phyloP scores from a whole-genome alignment of 2,329 filamentous ascomycete genomes.

The Massarina eburnea region DNA sequence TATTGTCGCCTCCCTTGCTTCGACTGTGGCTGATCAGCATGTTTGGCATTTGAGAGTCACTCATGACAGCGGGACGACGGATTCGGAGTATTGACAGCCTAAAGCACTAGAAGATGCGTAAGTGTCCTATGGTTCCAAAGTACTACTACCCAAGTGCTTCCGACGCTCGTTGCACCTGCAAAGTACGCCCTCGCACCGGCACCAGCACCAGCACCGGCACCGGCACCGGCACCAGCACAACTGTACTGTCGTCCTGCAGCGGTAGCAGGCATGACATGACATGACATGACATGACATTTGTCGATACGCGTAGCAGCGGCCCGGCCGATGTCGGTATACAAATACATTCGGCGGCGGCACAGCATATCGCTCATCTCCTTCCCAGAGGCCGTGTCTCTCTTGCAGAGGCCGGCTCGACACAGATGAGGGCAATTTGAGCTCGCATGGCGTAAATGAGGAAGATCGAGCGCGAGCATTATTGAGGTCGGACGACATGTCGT shows the following conservation, averaged over 20 bases:
- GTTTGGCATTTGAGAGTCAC: neutral
- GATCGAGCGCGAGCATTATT: slow-evolving; percentile 4
- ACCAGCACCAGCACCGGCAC: too few relatives aligned
- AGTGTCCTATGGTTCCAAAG: too few relatives aligned
- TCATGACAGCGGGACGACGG: neutral
- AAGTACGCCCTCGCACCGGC: too few relatives aligned
- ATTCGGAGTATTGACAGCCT: too few relatives aligned
- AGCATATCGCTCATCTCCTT: neutral
- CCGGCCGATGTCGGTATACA: slow-evolving; percentile 29
- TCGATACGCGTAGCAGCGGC: slow-evolving; percentile 14
- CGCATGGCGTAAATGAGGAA: slow-evolving; percentile 5
- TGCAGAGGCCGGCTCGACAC: too few relatives aligned
- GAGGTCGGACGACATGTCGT: slow-evolving; percentile 10
- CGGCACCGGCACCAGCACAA: neutral
- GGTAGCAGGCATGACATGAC: slow-evolving; percentile 19
- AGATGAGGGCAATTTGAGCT: neutral
- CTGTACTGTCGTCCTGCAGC: slow-evolving; percentile 5
- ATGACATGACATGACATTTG: slow-evolving; percentile 25
- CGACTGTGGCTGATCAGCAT: neutral
- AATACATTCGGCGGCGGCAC: slow-evolving; percentile 8
- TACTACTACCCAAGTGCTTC: too few relatives aligned
- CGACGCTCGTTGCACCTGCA: too few relatives aligned
- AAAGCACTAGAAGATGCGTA: too few relatives aligned
- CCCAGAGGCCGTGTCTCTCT: neutral
- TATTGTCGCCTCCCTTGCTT: neutral